A percentile compares a stretch with the other conserved stretches of the same genome.
Conservation (phyloP, 441 rosid genomes). For the Pelargonium citronellum region DNA sequence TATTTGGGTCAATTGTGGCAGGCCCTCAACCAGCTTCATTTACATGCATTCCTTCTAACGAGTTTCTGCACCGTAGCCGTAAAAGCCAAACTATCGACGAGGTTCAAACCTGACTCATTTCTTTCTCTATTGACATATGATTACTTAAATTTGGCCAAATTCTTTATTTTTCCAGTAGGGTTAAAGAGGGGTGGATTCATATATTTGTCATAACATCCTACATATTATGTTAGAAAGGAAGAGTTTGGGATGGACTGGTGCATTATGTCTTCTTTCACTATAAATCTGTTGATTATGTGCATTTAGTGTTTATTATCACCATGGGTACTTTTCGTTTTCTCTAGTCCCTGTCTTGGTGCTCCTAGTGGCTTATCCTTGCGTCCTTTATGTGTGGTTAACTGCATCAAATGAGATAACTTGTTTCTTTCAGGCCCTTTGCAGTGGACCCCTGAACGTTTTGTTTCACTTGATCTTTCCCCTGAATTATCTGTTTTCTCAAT, state of each 20-base stretch:
- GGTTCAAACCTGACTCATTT: slow-evolving; percentile 43
- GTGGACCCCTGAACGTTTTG: no score
- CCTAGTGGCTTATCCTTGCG: no score
- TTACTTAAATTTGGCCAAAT: slow-evolving; percentile 10
- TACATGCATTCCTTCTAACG: slow-evolving; percentile 58
- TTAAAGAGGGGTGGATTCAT: slow-evolving; percentile 3
- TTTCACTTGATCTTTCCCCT: no score
- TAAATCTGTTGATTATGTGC: not conserved
- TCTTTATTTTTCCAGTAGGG: not conserved
- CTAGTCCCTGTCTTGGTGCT: no score
- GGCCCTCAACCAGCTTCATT: slow-evolving; percentile 56
- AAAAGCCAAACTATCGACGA: slow-evolving; percentile 90
- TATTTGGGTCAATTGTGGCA: slow-evolving; percentile 28
- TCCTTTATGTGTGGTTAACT: no score
- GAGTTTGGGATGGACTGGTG: not conserved
- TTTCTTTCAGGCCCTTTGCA: no score
- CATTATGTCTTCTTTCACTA: not conserved
- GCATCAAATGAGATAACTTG: no score
- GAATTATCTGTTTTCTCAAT: no score
- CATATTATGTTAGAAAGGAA: not conserved
- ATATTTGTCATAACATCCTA: not conserved
- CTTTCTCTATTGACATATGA: slow-evolving; percentile 14
- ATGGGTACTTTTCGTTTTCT: no score
- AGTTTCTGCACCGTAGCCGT: slow-evolving; percentile 77
- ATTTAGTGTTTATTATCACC: no score